Evolutionary conservation across 2,329 filamentous ascomycete species (phyloP).

Genomic region (Verticillium isaacii): DNA sequence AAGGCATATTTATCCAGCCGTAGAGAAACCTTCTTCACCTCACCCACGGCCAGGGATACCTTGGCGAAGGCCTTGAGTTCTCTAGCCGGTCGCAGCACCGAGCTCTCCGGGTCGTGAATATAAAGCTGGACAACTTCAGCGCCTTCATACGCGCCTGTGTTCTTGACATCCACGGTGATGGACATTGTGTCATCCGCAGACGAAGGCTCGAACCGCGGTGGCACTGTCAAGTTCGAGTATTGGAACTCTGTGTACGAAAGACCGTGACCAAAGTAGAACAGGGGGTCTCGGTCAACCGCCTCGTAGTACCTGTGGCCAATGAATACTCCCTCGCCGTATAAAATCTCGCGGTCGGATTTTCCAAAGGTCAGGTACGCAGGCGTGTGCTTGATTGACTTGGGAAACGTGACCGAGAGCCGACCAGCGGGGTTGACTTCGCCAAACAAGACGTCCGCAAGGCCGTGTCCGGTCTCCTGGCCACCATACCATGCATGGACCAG

Average conservation of each 20-base stretch:
- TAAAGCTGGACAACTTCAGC: slow-evolving; percentile 50
- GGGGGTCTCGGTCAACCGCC: neutral
- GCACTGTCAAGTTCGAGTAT: slow-evolving; percentile 33
- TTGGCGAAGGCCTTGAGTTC: slow-evolving; percentile 65
- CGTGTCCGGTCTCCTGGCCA: slow-evolving; percentile 6
- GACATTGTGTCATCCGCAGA: slow-evolving; percentile 36
- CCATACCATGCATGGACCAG: slow-evolving; percentile 7
- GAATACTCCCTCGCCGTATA: slow-evolving; percentile 3
- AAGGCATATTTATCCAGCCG: slow-evolving; percentile 19
- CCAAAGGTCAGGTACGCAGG: slow-evolving; percentile 1
- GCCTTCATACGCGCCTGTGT: slow-evolving; percentile 7
- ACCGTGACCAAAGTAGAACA: slow-evolving; percentile 30
- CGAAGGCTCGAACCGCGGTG: slow-evolving; percentile 19
- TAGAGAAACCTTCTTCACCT: slow-evolving; percentile 52
- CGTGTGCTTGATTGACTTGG: slow-evolving; percentile 2
- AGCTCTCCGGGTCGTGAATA: slow-evolving; percentile 34
- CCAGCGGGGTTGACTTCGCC: slow-evolving; percentile 7
- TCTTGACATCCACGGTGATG: slow-evolving; percentile 9
- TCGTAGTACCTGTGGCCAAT: slow-evolving; percentile 7
- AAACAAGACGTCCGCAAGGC: slow-evolving; percentile 5
- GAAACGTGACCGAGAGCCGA: slow-evolving; percentile 7
- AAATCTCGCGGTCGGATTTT: neutral
- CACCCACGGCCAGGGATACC: slow-evolving; percentile 54
- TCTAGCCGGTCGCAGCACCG: slow-evolving; percentile 51
- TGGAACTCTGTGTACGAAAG: slow-evolving; percentile 50